Conservation (phyloP, 2,329 filamentous ascomycete species). For the Apiospora hydei region DNA sequence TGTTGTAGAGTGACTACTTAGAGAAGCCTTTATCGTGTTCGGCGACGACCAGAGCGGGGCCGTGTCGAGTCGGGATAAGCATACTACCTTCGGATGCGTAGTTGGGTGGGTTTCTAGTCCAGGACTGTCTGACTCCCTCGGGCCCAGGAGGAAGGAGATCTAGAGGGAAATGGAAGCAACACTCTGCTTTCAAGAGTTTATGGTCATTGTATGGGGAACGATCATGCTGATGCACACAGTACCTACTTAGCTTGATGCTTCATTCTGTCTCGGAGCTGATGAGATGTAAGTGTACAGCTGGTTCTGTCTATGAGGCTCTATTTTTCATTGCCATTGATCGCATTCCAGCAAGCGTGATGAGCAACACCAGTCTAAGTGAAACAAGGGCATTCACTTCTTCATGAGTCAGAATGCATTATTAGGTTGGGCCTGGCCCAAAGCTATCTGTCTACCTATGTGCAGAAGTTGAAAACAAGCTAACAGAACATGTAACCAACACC, state of each 20-base stretch:
- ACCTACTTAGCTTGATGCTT: background rate
- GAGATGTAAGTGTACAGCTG: background rate
- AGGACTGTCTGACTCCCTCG: background rate
- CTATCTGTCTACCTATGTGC: background rate
- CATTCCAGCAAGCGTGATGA: background rate
- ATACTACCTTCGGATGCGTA: background rate
- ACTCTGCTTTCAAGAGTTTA: background rate
- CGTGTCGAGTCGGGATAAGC: background rate
- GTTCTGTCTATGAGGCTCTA: background rate
- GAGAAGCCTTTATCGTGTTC: background rate
- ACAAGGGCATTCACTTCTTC: background rate
- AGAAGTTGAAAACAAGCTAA: no score
- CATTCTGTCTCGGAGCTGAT: background rate
- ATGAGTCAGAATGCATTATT: background rate
- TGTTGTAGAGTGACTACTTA: background rate
- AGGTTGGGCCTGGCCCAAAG: background rate
- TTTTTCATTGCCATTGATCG: background rate
- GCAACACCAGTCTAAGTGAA: background rate
- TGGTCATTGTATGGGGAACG: background rate
- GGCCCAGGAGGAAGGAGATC: background rate
- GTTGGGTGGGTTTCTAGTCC: slow-evolving; percentile 7
- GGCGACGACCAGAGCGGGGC: background rate
- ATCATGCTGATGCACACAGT: background rate
- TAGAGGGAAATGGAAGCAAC: background rate
- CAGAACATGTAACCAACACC: no score